Evolutionary conservation across 148 eudicot genomes (phyloP), one percentile per base, ranked within the genome.

Genomic region (Euryodendron excelsum): DNA sequence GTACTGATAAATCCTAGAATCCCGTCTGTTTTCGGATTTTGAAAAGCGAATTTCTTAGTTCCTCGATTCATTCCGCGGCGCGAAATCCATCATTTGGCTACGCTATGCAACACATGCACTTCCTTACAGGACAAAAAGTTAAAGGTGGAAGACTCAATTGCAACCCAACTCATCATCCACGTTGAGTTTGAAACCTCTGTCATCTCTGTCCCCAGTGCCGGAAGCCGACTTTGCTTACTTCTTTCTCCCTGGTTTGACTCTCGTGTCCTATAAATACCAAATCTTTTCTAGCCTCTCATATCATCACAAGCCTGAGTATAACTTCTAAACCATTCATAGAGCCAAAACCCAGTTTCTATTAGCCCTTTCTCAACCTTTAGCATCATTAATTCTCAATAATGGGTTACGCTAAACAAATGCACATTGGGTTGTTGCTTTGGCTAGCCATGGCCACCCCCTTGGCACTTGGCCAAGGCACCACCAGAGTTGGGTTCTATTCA

Each of bases 391-490:
- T 7, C 69, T 20, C 45, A 34, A 64, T 34, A 66, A 77, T 77
- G 79, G 33, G 21, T 62, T 50, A 1, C 69, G n/a, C 23, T 12
- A 61, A 21, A 34, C 45, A 75, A 63, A 25, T 61, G 27, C 37
- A 17, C 34, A 64, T 77, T 12, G 17, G 72, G 2, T 30, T 76
- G 50, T 77, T 83, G 34, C 36, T 85, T 0, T 28, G 61, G 50
- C 56, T 81, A 3, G 72, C 85, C 23, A 63, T 56, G 20, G 47
- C 67, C 3, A 39, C 55, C 18, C 73, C 79, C 21, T 33, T 78
- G 75, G 60, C 80, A 39, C 50, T 53, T 2, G 91, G 87, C 28
- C 85, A 88, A 72, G 79, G 82, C 69, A 88, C 88, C 69, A 88
- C 88, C 1, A 28, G 83, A 56, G 79, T 82, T 0, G 91, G 89